Percentiles rank a stretch among this genome's conserved stretches.
phyloP scores from a whole-genome alignment of 163 green algal species.

The Chlorella variabilis region DNA sequence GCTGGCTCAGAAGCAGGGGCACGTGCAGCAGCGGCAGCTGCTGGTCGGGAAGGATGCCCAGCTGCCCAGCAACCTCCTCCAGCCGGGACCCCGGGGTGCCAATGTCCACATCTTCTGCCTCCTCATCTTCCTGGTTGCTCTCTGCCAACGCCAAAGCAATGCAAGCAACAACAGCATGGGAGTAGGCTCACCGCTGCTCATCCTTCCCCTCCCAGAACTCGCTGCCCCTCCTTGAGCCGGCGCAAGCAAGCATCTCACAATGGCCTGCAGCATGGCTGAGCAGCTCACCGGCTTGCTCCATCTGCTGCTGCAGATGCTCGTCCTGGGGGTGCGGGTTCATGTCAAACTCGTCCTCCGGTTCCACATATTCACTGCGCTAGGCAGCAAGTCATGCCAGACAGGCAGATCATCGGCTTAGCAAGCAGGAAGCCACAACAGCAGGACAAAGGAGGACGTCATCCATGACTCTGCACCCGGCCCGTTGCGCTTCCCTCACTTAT shows the following conservation, averaged over 20 bases:
- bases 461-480: background rate
- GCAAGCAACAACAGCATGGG: no score
- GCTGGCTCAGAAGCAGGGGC: background rate
- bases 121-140: background rate
- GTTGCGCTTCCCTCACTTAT: constrained; percentile 51
- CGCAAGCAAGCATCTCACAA: no score
- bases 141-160: no score
- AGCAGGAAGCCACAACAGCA: background rate
- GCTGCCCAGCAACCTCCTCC: background rate
- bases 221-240: no score
- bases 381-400: no score
- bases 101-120: constrained; percentile 54
- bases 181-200: no score
- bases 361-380: constrained; percentile 64
- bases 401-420: no score
- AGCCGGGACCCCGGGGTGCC: background rate
- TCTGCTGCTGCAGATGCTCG: constrained; percentile 7
- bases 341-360: constrained; percentile 90
- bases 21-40: constrained; percentile 14
- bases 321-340: constrained; percentile 18
- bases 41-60: background rate
- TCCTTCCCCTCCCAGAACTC: no score
- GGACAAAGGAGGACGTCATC: background rate
- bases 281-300: no score
- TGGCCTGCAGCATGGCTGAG: no score